Evolutionary conservation across 163 green algal species (phyloP).

Genomic region (Scenedesmus sp.): DNA sequence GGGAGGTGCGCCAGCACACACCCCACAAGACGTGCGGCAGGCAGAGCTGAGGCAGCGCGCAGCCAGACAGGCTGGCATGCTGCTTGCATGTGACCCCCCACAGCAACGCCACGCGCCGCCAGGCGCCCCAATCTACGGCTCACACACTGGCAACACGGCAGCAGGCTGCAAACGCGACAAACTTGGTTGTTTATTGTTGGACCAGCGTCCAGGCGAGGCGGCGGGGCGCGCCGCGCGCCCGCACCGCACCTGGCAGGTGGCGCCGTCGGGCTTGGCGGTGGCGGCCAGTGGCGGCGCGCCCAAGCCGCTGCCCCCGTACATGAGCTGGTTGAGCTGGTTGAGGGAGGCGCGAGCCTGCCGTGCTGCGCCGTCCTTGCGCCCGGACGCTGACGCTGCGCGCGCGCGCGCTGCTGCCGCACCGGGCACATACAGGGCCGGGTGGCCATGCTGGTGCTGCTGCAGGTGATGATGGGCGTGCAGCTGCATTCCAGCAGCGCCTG

Average conservation of each 20-base stretch:
- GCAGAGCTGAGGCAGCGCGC: neutral
- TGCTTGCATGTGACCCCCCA: too few species aligned
- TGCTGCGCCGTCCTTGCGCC: neutral
- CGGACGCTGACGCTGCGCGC: neutral
- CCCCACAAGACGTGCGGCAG: neutral
- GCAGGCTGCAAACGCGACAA: too few species aligned
- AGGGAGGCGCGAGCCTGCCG: neutral
- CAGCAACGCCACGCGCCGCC: too few species aligned
- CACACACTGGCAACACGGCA: too few species aligned
- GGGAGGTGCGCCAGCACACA: neutral
- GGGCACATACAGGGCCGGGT: neutral
- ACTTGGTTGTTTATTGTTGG: too few species aligned
- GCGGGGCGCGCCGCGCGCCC: too few species aligned
- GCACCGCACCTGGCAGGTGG: neutral
- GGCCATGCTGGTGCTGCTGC: neutral
- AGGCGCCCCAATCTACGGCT: too few species aligned
- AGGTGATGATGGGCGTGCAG: neutral
- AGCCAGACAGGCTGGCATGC: too few species aligned
- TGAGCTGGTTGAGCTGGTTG: neutral
- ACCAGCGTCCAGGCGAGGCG: neutral
- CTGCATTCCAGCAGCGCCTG: neutral
- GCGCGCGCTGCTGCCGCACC: neutral
- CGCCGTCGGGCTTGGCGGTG: neutral
- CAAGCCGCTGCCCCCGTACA: neutral
- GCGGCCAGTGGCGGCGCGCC: neutral